Evolutionary conservation across 75 land plant species (phyloP).

Genomic region (Cryptomeria japonica): DNA sequence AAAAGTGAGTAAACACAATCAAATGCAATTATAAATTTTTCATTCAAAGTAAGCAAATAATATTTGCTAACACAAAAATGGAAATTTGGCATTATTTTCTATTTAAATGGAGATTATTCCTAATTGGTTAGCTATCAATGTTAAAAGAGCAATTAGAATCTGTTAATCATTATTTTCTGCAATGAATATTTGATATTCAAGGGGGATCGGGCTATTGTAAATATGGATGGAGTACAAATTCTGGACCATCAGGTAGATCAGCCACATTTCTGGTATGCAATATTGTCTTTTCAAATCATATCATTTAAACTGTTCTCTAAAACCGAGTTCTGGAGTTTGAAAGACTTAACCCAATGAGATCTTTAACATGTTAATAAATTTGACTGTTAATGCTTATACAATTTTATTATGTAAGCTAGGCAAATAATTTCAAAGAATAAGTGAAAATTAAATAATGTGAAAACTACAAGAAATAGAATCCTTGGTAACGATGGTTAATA

Average conservation of each 20-base stretch:
- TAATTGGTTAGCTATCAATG: background rate
- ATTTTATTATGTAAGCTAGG: background rate
- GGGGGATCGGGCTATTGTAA: constrained; percentile 97
- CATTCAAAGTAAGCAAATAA: background rate
- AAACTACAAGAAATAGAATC: background rate
- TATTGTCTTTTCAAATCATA: background rate
- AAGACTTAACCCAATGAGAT: background rate
- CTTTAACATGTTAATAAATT: background rate
- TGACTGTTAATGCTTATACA: background rate
- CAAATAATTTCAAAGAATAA: background rate
- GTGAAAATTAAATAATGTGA: background rate
- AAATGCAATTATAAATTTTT: background rate
- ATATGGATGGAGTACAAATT: constrained; percentile 83
- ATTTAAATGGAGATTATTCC: background rate
- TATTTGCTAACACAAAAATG: background rate
- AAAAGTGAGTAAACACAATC: background rate
- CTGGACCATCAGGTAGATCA: constrained; percentile 57
- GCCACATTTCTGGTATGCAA: constrained; percentile 78
- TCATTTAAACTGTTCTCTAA: background rate
- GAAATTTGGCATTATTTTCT: background rate
- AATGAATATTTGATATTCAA: constrained; percentile 19
- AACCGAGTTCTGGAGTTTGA: background rate
- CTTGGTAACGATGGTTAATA: background rate
- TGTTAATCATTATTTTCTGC: background rate
- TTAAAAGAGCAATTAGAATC: background rate